Evolutionary conservation across 228 moss, liverwort and hornwort species (phyloP).

Genomic region (Sphagnum magellanicum): DNA sequence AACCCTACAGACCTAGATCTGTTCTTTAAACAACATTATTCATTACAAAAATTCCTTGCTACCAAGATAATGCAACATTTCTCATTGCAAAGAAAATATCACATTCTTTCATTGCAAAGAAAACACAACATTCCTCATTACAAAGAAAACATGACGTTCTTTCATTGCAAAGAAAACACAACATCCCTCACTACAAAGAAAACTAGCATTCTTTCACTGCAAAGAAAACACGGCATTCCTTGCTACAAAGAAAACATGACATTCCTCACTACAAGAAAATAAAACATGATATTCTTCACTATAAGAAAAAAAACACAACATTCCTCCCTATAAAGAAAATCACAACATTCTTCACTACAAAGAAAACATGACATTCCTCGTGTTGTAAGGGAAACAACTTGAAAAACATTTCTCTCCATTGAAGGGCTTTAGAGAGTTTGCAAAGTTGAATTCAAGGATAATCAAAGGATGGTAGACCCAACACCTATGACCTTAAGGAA

Average conservation of each 20-base stretch:
- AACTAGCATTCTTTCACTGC: not conserved
- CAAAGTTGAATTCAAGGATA: not conserved
- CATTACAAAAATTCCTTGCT: no score
- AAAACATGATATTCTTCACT: no score
- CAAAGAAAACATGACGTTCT: no score
- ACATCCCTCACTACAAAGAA: no score
- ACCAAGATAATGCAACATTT: not conserved
- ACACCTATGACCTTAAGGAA: slow-evolving; percentile 50
- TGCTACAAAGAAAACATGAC: not conserved
- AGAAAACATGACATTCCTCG: no score
- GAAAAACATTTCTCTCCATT: not conserved
- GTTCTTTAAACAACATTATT: no score
- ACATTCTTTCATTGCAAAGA: not conserved
- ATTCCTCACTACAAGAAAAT: no score
- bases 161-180: not conserved
- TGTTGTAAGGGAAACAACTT: not conserved
- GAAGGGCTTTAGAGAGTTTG: not conserved
- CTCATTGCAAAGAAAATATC: not conserved
- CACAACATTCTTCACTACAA: no score
- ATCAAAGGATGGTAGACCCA: not conserved
- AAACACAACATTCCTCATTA: not conserved
- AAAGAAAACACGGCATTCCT: not conserved
- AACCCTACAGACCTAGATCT: slow-evolving; percentile 18
- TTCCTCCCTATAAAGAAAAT: no score
- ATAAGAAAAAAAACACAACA: no score